Conservation (phyloP, 768 basidiomycete genomes). For the Dentipellis fragilis region DNA sequence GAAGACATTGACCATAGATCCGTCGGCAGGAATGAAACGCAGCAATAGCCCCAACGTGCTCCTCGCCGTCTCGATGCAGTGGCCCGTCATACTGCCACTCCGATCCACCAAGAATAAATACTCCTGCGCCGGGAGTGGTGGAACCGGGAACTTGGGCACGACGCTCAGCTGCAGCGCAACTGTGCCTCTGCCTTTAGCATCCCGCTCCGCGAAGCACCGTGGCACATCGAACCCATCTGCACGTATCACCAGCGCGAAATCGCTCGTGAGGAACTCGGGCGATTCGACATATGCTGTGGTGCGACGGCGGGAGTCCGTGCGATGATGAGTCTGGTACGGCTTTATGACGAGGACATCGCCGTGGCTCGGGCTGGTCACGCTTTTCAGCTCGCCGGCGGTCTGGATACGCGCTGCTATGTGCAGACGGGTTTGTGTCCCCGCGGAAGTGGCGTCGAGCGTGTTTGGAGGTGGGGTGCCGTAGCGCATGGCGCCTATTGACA, state of each 20-base stretch:
- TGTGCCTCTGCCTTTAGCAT: constrained; percentile 18
- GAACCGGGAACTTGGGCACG: constrained; percentile 41
- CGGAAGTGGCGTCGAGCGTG: constrained; percentile 23
- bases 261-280: constrained; percentile 29
- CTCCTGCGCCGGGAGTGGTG: constrained; percentile 35
- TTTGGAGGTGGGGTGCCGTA: constrained; percentile 36
- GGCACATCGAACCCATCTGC: constrained; percentile 42
- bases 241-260: constrained; percentile 42
- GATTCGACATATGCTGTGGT: constrained; percentile 32
- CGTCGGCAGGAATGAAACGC: constrained; percentile 32
- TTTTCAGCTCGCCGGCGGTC: constrained; percentile 33
- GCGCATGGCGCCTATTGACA: constrained; percentile 33
- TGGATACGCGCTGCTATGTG: constrained; percentile 36
- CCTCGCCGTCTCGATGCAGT: constrained; percentile 37
- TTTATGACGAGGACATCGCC: constrained; percentile 20
- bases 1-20: constrained; percentile 46
- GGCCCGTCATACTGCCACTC: constrained; percentile 40
- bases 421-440: constrained; percentile 27
- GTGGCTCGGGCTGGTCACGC: constrained; percentile 36
- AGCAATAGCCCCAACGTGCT: constrained; percentile 36
- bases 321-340: constrained; percentile 25
- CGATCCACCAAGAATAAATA: constrained; percentile 55
- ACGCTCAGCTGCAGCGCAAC: constrained; percentile 44
- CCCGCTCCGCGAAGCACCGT: constrained; percentile 44
- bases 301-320: constrained; percentile 29